phyloP scores from a whole-genome alignment of 2,329 filamentous ascomycete species.

The Raffaelea arxii region DNA sequence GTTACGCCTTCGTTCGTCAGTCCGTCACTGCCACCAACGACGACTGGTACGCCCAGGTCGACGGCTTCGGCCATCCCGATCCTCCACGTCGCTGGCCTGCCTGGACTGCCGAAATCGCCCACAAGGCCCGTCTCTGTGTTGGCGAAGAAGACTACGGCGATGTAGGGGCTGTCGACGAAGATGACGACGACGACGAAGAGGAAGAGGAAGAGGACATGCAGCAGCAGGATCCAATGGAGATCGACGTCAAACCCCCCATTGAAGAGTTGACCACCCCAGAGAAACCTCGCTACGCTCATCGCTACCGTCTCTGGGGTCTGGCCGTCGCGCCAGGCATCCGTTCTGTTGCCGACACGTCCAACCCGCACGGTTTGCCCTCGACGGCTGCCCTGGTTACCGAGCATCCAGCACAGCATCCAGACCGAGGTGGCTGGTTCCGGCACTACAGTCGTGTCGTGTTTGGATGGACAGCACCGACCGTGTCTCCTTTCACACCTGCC shows the following conservation, averaged over 20 bases:
- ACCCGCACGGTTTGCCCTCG: constrained; percentile 22
- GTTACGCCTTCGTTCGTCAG: constrained; percentile 42
- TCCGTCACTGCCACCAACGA: constrained; percentile 40
- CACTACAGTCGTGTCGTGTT: constrained; percentile 28
- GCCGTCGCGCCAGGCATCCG: constrained; percentile 37
- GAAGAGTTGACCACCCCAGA: constrained; percentile 16
- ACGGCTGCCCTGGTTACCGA: constrained; percentile 40
- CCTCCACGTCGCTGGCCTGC: constrained; percentile 20
- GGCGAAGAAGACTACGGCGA: constrained; percentile 14
- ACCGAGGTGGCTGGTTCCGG: constrained; percentile 28
- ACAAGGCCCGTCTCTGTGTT: constrained; percentile 27
- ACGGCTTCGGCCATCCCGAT: constrained; percentile 15
- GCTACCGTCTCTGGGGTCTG: constrained; percentile 45
- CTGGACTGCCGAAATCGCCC: constrained; percentile 39
- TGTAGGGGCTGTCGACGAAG: constrained; percentile 11
- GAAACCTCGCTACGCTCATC: constrained; percentile 36
- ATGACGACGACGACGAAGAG: constrained; percentile 12
- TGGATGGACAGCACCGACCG: constrained; percentile 13
- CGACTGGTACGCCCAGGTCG: constrained; percentile 43
- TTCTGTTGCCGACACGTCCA: neutral
- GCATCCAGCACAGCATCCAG: constrained; percentile 38
- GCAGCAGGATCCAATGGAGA: constrained; percentile 17
- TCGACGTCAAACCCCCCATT: constrained; percentile 17
- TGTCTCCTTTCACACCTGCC: neutral
- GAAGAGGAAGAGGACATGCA: constrained; percentile 7